These are phyloP conservation scores for Trypanosoma congolense DNA, from an alignment of 208 protist genomes.

Conservation along the genomic window DNA sequence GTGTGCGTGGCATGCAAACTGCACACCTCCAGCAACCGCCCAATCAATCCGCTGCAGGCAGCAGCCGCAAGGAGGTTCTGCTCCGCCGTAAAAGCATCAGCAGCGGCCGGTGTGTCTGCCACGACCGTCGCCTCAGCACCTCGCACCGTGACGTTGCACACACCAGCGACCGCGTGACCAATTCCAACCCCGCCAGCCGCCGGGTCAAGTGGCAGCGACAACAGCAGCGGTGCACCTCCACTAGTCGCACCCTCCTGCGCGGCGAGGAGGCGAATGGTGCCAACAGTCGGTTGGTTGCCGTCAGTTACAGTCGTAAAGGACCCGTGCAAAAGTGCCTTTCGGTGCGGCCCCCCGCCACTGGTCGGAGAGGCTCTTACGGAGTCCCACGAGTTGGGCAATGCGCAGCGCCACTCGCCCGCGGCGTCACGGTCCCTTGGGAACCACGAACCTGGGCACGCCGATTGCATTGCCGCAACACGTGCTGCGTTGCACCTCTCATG, in stretches of 20 bases:
- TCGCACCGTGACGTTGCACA: slow-evolving; percentile 31
- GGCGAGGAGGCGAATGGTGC: slow-evolving; percentile 1
- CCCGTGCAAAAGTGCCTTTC: neutral
- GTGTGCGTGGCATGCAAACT: slow-evolving; percentile 62
- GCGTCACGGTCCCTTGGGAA: neutral
- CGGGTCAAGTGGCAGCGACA: slow-evolving; percentile 10
- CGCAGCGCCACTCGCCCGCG: slow-evolving; percentile 1
- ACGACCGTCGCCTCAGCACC: slow-evolving; percentile 27
- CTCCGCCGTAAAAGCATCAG: slow-evolving; percentile 32
- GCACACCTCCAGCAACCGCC: slow-evolving; percentile 48
- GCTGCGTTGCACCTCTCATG: slow-evolving; percentile 5
- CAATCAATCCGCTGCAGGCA: slow-evolving; percentile 56
- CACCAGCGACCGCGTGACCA: slow-evolving; percentile 23
- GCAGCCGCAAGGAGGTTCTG: slow-evolving; percentile 59
- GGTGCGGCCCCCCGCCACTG: neutral
- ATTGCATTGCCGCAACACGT: neutral
- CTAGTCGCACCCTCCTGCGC: slow-evolving; percentile 2
- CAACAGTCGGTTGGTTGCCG: neutral
- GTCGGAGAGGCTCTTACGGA: neutral
- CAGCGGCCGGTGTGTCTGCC: slow-evolving; percentile 5
- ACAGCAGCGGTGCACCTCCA: neutral
- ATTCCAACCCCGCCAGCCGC: slow-evolving; percentile 15
- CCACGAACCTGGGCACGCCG: neutral
- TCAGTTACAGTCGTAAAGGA: slow-evolving; percentile 16
- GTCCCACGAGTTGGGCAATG: slow-evolving; percentile 8